These are phyloP conservation scores for Ophiostoma sp. DNA, from an alignment of 2,329 filamentous ascomycete species.

Conservation along the genomic window DNA sequence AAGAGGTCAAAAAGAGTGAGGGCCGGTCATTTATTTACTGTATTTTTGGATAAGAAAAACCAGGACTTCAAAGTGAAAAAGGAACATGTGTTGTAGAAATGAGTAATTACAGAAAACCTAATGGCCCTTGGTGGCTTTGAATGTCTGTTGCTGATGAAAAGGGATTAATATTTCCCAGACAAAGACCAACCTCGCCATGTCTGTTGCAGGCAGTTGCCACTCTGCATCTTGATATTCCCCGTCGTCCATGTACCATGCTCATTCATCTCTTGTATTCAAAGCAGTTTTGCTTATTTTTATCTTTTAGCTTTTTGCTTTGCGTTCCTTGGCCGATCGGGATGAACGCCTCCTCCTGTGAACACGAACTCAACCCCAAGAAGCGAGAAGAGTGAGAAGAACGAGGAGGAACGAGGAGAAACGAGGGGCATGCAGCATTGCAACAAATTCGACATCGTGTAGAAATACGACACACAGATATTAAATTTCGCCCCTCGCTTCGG, in stretches of 20 bases:
- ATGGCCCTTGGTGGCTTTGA: too few species aligned
- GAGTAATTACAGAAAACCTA: too few species aligned
- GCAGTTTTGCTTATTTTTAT: neutral
- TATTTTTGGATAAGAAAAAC: neutral
- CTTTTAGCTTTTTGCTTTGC: neutral
- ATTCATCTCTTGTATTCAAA: too few species aligned
- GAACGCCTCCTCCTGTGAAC: neutral
- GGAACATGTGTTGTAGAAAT: too few species aligned
- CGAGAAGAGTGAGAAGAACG: neutral
- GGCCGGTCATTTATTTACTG: neutral
- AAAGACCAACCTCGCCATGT: too few species aligned
- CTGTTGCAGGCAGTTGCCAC: neutral
- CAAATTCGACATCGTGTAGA: neutral
- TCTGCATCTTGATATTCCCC: neutral
- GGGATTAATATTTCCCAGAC: too few species aligned
- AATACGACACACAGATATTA: neutral
- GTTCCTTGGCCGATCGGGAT: neutral
- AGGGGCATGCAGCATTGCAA: neutral
- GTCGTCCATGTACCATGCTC: neutral
- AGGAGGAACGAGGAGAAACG: neutral
- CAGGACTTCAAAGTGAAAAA: neutral
- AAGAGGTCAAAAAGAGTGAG: neutral
- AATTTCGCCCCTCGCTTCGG: neutral
- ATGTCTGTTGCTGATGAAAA: too few species aligned
- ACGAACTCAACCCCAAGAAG: neutral